Conservation (phyloP, 2,329 filamentous ascomycete genomes). For the Cytospora leucostoma region DNA sequence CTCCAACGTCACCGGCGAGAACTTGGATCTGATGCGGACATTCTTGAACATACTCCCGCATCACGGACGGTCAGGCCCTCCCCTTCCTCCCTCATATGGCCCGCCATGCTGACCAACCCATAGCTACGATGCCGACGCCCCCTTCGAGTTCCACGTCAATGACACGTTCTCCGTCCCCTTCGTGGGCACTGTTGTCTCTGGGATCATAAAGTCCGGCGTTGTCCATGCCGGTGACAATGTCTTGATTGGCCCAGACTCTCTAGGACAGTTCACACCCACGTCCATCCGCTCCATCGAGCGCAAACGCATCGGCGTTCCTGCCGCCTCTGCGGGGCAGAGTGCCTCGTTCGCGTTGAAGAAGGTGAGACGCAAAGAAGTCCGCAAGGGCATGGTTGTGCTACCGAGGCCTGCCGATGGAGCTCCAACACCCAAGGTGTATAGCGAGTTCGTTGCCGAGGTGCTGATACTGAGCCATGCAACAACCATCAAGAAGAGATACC, state of each 20-base stretch:
- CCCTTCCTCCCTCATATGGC: not conserved
- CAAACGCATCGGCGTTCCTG: slow-evolving; percentile 86
- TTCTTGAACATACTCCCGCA: slow-evolving; percentile 96
- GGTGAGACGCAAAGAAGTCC: slow-evolving; percentile 84
- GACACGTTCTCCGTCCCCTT: slow-evolving; percentile 98
- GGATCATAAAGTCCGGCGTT: slow-evolving; percentile 85
- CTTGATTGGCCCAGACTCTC: slow-evolving; percentile 83
- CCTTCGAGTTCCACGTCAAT: slow-evolving; percentile 94
- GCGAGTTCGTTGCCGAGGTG: slow-evolving; percentile 82
- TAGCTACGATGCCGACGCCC: slow-evolving; percentile 79
- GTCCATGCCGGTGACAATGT: slow-evolving; percentile 90
- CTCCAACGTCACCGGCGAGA: slow-evolving; percentile 94
- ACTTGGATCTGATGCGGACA: slow-evolving; percentile 83
- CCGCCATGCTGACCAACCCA: not conserved
- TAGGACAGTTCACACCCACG: slow-evolving; percentile 87
- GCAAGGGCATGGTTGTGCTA: slow-evolving; percentile 97
- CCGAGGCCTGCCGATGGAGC: slow-evolving; percentile 72
- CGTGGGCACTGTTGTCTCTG: slow-evolving; percentile 92
- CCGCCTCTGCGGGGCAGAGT: slow-evolving; percentile 86
- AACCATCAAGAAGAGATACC: slow-evolving; percentile 94
- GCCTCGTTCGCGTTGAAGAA: slow-evolving; percentile 89
- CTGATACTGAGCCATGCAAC: slow-evolving; percentile 94
- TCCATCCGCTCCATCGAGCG: slow-evolving; percentile 90
- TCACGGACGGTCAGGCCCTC: slow-evolving; percentile 60
- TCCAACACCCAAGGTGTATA: slow-evolving; percentile 68